Evolutionary conservation across 2,329 filamentous ascomycete species (phyloP), one percentile per base, ranked within the genome.

Genomic region (Ascomycota sp.): DNA sequence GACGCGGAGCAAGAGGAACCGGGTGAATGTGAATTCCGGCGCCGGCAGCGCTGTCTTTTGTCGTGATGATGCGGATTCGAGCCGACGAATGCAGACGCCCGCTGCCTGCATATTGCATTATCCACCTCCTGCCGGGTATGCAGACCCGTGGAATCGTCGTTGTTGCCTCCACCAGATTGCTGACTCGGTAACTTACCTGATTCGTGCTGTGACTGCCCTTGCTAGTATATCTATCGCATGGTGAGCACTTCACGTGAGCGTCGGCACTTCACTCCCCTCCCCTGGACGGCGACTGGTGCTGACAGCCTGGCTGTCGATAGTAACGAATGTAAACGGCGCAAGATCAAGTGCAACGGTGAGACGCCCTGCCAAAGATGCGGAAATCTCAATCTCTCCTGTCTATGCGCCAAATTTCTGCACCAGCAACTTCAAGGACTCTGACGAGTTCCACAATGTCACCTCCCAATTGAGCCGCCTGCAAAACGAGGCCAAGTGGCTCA

Each of bases 381-480:
- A 40, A 73, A 75, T 40, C 69, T 78, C 47, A 71, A 69, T 40
- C 57, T 76, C 12, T 51, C 63, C 36, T 78, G 73, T 43, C 55
- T 74, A 27, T 78, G 77, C 51, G 61, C 71, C 69, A 10, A 74
- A 74, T 43, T 74, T 70, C 47, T 74, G 69, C 46, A 56, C 68
- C 36, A 85, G 70, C 57, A 82, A 69, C 50, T 83, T 93, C 63
- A 89, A 86, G 51, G 85, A 94, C 43, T 83, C 82, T 28, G 80
- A 91, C 8, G 85, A 94, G 48, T 94, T 83, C 59, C 79, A 73
- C 44, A 66, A 73, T 23, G 82, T 94, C 72, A 69, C 71, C n/a
- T n/a, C 65, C 22, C 77, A 89, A 39, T 69, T 94, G 34, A 57
- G 59, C 8, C 64, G 66, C 7, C 63, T 94, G 17, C 83, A 94